phyloP scores from a whole-genome alignment of 129 eudicot species.

The Erigeron canadensis region DNA sequence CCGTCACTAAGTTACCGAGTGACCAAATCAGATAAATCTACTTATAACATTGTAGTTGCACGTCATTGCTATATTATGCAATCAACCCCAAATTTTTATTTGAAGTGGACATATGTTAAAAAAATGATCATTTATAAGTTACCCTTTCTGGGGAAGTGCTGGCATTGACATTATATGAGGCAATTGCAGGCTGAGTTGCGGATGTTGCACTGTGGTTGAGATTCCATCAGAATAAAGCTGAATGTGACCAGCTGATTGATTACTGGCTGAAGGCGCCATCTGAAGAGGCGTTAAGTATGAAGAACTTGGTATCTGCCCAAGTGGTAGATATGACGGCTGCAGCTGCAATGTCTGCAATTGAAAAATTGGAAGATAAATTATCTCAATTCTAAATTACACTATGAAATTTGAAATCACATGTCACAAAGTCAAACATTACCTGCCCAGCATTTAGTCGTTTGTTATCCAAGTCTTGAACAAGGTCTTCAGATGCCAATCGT shows the following conservation, averaged over 20 bases:
- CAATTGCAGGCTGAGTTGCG: slow-evolving; percentile 48
- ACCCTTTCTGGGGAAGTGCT: slow-evolving; percentile 84
- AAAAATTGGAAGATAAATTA: slow-evolving; percentile 5
- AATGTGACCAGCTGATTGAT: slow-evolving; percentile 35
- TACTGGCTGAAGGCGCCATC: slow-evolving; percentile 36
- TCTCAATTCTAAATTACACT: neutral
- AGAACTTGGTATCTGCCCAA: slow-evolving; percentile 45
- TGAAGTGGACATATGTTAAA: neutral
- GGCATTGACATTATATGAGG: slow-evolving; percentile 48
- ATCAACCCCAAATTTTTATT: neutral
- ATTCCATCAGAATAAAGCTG: slow-evolving; percentile 49
- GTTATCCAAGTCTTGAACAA: slow-evolving; percentile 64
- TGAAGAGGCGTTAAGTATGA: slow-evolving; percentile 40
- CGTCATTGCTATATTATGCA: neutral
- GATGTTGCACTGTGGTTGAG: slow-evolving; percentile 39
- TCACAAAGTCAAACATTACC: slow-evolving; percentile 34
- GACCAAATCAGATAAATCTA: neutral
- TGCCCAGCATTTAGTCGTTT: slow-evolving; percentile 85
- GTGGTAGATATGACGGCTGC: slow-evolving; percentile 56
- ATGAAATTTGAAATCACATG: neutral
- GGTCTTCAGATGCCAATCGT: slow-evolving; percentile 81
- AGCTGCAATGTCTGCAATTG: slow-evolving; percentile 43
- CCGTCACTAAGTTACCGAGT: too few relatives aligned
- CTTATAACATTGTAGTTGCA: neutral
- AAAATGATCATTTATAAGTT: slow-evolving; percentile 10